Conservation (phyloP, 495 filamentous ascomycete genomes). For the Acidomyces sp. region DNA sequence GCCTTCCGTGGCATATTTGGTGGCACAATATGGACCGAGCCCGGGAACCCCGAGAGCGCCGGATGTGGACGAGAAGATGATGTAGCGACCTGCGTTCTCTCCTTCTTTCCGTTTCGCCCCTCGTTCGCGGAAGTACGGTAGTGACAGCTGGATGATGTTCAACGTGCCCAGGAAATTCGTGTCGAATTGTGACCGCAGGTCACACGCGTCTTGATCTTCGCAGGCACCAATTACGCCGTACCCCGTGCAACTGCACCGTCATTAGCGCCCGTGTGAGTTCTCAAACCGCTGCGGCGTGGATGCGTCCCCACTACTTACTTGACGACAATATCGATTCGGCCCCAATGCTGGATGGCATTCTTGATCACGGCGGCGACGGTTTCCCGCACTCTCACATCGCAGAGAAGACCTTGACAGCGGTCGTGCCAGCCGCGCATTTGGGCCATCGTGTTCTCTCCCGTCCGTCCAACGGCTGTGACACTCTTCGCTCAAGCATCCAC, state of each 20-base stretch:
- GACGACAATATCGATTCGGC: conserved; percentile 73
- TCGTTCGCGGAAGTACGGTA: conserved; percentile 75
- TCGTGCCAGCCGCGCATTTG: conserved; percentile 53
- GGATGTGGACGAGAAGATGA: conserved; percentile 86
- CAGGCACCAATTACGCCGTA: conserved; percentile 92
- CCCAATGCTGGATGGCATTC: conserved; percentile 56
- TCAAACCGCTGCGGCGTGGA: too few species aligned
- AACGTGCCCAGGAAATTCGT: conserved; percentile 92
- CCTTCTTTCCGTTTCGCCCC: conserved; percentile 1
- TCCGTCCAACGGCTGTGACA: conserved; percentile 78
- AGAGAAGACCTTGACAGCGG: conserved; percentile 66
- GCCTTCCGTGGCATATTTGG: conserved; percentile 91
- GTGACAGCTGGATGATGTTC: conserved; percentile 79
- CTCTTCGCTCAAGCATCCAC: too few species aligned
- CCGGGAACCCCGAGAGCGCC: conserved; percentile 86
- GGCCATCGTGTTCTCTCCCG: conserved; percentile 63
- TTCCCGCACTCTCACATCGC: conserved; percentile 73
- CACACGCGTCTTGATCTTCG: conserved; percentile 91
- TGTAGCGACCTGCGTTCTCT: conserved; percentile 54
- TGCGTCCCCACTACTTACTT: conserved; percentile 49
- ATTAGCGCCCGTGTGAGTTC: too few species aligned
- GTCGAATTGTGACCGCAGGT: conserved; percentile 90
- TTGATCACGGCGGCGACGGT: conserved; percentile 64
- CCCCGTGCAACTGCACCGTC: conserved; percentile 47
- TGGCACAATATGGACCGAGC: conserved; percentile 85